These are phyloP conservation scores for Paecilomyces sp. DNA, from an alignment of 2,329 filamentous ascomycete genomes.

Conservation along the genomic window DNA sequence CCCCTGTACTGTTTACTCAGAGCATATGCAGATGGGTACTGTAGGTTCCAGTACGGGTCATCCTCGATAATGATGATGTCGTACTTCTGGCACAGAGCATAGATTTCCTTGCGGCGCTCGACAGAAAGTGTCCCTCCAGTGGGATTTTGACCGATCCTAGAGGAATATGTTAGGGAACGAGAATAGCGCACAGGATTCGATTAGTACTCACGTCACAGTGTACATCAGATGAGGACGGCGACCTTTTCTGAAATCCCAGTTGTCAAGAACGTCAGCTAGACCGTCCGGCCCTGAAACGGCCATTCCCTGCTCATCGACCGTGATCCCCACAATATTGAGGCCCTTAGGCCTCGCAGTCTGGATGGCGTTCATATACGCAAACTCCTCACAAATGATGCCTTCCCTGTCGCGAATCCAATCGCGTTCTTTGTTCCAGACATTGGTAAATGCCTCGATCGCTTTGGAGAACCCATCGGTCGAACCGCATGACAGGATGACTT, in stretches of 20 bases:
- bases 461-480: constrained; percentile 82
- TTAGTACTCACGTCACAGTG: constrained; percentile 71
- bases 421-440: constrained; percentile 65
- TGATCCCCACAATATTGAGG: constrained; percentile 65
- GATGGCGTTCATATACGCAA: constrained; percentile 71
- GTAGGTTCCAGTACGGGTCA: constrained; percentile 92
- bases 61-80: constrained; percentile 91
- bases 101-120: constrained; percentile 68
- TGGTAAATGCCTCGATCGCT: constrained; percentile 64
- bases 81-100: constrained; percentile 71
- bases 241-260: constrained; percentile 71
- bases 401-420: constrained; percentile 63
- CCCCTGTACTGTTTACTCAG: constrained; percentile 25
- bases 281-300: constrained; percentile 64
- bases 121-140: constrained; percentile 70
- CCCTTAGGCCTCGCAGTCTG: constrained; percentile 61
- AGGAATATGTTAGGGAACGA: background rate
- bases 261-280: constrained; percentile 68
- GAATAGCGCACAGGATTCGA: background rate
- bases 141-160: constrained; percentile 80
- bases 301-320: constrained; percentile 76
- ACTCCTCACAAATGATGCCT: constrained; percentile 72
- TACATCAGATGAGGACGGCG: constrained; percentile 79
- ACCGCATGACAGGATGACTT: constrained; percentile 72
- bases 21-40: constrained; percentile 66